phyloP scores from a whole-genome alignment of 257 asterid species.

The Pogostemon cablin region DNA sequence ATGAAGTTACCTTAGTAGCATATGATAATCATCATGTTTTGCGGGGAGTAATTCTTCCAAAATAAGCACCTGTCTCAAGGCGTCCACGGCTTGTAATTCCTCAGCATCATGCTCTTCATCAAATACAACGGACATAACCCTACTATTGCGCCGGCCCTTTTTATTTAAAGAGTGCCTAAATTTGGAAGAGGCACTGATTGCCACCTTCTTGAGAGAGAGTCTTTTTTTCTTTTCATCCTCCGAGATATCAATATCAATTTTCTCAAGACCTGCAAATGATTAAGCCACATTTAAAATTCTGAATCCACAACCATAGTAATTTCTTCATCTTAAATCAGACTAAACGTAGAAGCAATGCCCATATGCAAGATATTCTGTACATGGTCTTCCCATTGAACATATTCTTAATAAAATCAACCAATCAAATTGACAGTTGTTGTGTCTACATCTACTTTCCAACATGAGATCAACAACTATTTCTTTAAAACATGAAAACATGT shows the following conservation, averaged over 20 bases:
- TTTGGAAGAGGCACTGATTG: conserved; percentile 58
- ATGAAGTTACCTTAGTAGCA: conserved; percentile 49
- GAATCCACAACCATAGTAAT: too few relatives aligned
- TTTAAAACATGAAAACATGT: not conserved
- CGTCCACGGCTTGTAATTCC: conserved; percentile 61
- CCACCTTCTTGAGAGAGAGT: conserved; percentile 59
- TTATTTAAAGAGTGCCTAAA: conserved; percentile 58
- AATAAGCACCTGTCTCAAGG: conserved; percentile 63
- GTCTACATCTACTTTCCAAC: not conserved
- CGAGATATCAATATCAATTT: conserved; percentile 44
- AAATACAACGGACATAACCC: conserved; percentile 53
- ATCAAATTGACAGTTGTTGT: not conserved
- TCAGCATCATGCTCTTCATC: conserved; percentile 65
- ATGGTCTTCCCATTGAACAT: not conserved
- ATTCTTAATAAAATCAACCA: not conserved
- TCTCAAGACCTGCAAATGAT: conserved; percentile 46
- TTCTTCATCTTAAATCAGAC: too few relatives aligned
- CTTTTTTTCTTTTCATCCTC: conserved; percentile 61
- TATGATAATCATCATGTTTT: conserved; percentile 64
- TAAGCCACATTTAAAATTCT: not conserved
- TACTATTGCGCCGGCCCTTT: conserved; percentile 53
- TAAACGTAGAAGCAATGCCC: too few relatives aligned
- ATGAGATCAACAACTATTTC: not conserved
- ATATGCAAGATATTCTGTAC: not conserved
- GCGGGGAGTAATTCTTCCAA: conserved; percentile 65